Evolutionary conservation across 2,329 filamentous ascomycete genomes (phyloP).

Genomic region (Ustilaginoidea virens): DNA sequence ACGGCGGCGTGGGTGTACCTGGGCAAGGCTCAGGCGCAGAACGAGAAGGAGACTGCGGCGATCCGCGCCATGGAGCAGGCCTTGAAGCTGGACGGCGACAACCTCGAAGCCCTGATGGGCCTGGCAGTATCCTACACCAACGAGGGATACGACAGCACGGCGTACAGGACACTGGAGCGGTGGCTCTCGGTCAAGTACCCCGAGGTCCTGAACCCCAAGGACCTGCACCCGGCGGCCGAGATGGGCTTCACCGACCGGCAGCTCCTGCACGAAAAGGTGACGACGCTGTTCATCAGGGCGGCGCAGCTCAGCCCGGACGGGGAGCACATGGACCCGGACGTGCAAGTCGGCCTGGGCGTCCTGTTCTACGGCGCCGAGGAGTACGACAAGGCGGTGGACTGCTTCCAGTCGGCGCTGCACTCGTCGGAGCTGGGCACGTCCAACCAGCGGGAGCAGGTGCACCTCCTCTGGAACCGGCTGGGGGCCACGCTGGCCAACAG

Average conservation of each 20-base stretch:
- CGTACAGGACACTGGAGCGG: slow-evolving; percentile 88
- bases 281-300: slow-evolving; percentile 77
- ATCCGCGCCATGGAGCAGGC: slow-evolving; percentile 89
- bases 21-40: slow-evolving; percentile 86
- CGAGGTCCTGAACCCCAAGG: slow-evolving; percentile 54
- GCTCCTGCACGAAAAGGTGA: slow-evolving; percentile 78
- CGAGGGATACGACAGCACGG: slow-evolving; percentile 93
- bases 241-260: slow-evolving; percentile 91
- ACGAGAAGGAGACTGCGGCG: slow-evolving; percentile 93
- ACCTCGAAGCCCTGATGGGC: slow-evolving; percentile 83
- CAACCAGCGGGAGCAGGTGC: slow-evolving; percentile 75
- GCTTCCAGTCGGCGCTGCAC: slow-evolving; percentile 83
- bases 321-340: slow-evolving; percentile 94
- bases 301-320: slow-evolving; percentile 85
- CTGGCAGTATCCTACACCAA: slow-evolving; percentile 96
- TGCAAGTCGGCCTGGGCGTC: slow-evolving; percentile 91
- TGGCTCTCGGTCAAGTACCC: slow-evolving; percentile 97
- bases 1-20: slow-evolving; percentile 89
- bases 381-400: slow-evolving; percentile 97
- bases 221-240: slow-evolving; percentile 62
- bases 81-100: slow-evolving; percentile 72
- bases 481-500: slow-evolving; percentile 93
- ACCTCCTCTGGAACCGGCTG: slow-evolving; percentile 93
- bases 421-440: slow-evolving; percentile 69
- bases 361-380: slow-evolving; percentile 97